Percentiles rank a stretch among this genome's conserved stretches.
Evolutionary conservation across 352 stramenopile genomes (phyloP).

Genomic region (Pythium aquatile): DNA sequence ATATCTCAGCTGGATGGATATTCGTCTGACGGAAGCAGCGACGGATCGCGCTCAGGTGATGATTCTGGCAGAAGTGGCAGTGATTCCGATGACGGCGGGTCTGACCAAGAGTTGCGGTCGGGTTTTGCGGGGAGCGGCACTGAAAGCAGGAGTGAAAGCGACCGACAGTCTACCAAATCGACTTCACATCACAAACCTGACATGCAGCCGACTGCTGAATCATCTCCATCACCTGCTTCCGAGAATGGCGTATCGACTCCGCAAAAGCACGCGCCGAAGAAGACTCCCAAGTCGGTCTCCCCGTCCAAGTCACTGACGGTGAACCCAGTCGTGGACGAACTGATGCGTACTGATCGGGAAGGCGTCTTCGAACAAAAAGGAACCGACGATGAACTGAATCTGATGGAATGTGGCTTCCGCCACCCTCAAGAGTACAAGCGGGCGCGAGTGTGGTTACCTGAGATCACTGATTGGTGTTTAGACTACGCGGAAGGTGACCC

Average conservation of each 20-base stretch:
- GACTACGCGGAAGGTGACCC: conserved; percentile 84
- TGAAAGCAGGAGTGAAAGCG: conserved; percentile 60
- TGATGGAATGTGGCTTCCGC: conserved; percentile 79
- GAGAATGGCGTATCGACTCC: neutral
- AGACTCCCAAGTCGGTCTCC: conserved; percentile 6
- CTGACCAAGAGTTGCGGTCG: conserved; percentile 33
- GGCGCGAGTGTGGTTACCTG: conserved; percentile 71
- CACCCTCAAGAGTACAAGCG: conserved; percentile 63
- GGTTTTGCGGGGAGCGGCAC: conserved; percentile 46
- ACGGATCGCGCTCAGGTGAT: conserved; percentile 43
- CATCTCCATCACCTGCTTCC: neutral
- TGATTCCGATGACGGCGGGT: conserved; percentile 33
- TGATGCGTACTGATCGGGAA: conserved; percentile 74
- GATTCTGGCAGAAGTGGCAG: conserved; percentile 41
- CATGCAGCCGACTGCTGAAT: neutral
- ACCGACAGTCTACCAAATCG: conserved; percentile 11
- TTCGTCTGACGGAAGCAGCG: conserved; percentile 58
- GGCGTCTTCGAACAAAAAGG: conserved; percentile 45
- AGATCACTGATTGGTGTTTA: conserved; percentile 88
- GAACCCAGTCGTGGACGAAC: conserved; percentile 57
- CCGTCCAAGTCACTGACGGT: conserved; percentile 30
- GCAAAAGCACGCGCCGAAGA: conserved; percentile 7
- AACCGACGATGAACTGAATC: conserved; percentile 63
- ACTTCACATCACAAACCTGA: neutral
- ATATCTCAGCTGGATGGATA: conserved; percentile 53